Base-by-base conservation (phyloP, 768 basidiomycete species). In the Kondoa subrosea region DNA sequence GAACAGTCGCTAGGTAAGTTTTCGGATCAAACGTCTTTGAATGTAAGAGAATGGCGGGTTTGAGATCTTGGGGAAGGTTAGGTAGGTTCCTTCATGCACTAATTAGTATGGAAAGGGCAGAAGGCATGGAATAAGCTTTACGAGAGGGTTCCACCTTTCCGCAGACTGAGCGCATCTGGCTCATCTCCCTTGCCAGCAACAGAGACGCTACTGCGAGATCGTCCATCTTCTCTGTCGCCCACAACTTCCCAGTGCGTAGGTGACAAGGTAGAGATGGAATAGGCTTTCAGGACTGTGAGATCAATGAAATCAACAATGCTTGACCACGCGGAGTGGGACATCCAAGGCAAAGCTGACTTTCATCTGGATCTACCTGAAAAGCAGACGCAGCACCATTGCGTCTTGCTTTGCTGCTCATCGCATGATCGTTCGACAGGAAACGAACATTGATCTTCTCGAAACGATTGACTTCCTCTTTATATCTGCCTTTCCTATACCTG, bases 21-120 rank as follows among this genome's bases (percentile, higher is more conserved):
- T 93, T 96, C 4, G 95, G 91, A 75, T 96, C 89, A 79, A 99
- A 99, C 1, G 89, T 85, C 76, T 97, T 99, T 34, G 91, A 93
- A 2, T 85, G 85, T 17, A 96, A 84, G 50, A 89, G 80, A 67
- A 91, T 85, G 12, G 88, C 80, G 3, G 89, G 84, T 80, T 88
- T 66, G 58, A 66, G 17, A 16, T 70, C 67, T 56, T 57, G 27
- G 17, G 68, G 31, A 12, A 68, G 15, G 50, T 69, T 34, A 17
- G 56, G 1, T 63, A 73, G 71, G 67, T 57, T 57, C 1, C 57
- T 57, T 4, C 30, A 25, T 3, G 88, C 89, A 73, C 17, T 56
- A 29, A 31, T 21, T 27, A 26, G 31, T 2, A 29, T 58, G 57
- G 0, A 64, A 73, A 64, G 57, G 66, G 66, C 71, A 67, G 16